Evolutionary conservation across 345 rosid genomes (phyloP), one percentile per base, ranked within the genome.

Genomic region (Populus deltoides): DNA sequence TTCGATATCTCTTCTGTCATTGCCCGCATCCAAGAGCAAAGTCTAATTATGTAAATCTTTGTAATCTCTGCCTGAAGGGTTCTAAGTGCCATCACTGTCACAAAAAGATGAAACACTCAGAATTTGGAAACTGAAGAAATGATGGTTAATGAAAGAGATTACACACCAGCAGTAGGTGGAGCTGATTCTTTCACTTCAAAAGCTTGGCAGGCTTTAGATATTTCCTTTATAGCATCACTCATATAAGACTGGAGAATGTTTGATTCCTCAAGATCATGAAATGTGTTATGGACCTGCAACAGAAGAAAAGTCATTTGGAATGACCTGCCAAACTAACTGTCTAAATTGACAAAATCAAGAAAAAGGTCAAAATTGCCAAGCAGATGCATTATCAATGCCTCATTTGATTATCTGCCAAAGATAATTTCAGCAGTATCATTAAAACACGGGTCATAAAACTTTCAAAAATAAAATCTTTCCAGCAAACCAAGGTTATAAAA

Each of bases 11-110:
- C 89, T 70, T 92, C 98, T 15, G 89, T 87, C 25, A 93, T 87
- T 67, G 86, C 87, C 78, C 98, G 88, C 98, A 96, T 90, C 98
- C 98, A 96, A 55, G 97, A 92, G 88, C 99, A 96, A 71, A 96
- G 92, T 88, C 98, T 89, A 73, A 87, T 78, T 74, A 92, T 90
- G 82, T 92, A 93, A 77, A 90, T 89, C 88, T 91, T 96, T 39
- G 89, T 88, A 77, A 93, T 85, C 88, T 92, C 99, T 41, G 90
- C 91, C 81, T 90, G 92, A 73, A 92, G 86, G 35, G 90, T 81
- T 84, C 92, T 86, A 70, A 96, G 84, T 31, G 94, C 90, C 80
- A 85, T 77, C 49, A 90, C 98, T 95, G 91, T 81, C 81, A 75
- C 78, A 79, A 81, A 82, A 76, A 70, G n/a, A 75, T 31, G 61